A percentile compares a stretch with the other conserved stretches of the same genome.
Conservation (phyloP, 371 early-diverging fungal species). For the Quaeritorhiza haematococci region DNA sequence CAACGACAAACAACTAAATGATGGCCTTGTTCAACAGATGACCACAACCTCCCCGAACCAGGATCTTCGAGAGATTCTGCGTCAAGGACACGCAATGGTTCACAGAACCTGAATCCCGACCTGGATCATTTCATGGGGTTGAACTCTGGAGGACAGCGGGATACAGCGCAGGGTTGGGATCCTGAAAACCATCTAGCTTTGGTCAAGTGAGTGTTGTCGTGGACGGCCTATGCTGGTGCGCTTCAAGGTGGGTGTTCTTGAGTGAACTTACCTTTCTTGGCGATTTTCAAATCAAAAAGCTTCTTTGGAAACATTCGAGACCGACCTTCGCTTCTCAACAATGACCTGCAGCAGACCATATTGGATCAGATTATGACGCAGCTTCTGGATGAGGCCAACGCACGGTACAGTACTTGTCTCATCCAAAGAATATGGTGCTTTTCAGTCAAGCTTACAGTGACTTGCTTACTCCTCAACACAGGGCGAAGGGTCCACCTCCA, state of each 20-base stretch:
- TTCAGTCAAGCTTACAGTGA: not conserved
- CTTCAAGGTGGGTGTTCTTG: not conserved
- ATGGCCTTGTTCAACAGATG: too few relatives aligned
- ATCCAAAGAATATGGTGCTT: too few relatives aligned
- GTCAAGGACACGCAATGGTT: too few relatives aligned
- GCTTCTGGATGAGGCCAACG: constrained; percentile 55
- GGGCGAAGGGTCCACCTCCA: constrained; percentile 52
- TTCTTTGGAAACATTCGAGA: constrained; percentile 46
- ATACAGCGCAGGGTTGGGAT: not conserved
- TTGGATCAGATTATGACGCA: constrained; percentile 56
- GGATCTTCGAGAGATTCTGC: not conserved
- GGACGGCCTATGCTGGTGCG: not conserved
- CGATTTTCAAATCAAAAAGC: not conserved
- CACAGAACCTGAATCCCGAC: constrained; percentile 9
- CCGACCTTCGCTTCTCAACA: constrained; percentile 28
- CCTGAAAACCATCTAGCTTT: constrained; percentile 7
- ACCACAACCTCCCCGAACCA: constrained; percentile 17
- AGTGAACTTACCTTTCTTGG: not conserved
- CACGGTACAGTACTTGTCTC: constrained; percentile 30
- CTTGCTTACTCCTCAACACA: not conserved
- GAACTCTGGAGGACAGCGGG: not conserved
- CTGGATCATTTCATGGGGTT: constrained; percentile 7
- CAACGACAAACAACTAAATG: too few relatives aligned
- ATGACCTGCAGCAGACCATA: constrained; percentile 42
- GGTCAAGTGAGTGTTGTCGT: not conserved